Base-by-base conservation (phyloP, 768 basidiomycete species). In the Pholiota molesta region DNA sequence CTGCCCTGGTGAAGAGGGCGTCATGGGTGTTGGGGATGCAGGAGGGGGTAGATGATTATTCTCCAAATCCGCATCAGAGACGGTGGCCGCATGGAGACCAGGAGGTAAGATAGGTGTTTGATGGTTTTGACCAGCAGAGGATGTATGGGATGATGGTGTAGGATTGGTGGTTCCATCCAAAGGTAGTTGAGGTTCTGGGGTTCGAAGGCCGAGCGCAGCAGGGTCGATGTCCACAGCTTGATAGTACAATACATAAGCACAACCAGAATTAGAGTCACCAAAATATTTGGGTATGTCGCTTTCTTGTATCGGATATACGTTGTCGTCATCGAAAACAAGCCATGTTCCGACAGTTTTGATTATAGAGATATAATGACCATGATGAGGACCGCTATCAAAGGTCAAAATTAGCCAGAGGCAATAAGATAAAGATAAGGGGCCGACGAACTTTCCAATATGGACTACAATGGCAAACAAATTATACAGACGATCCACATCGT, bases 241-340 rank as follows among this genome's bases (percentile, higher is more conserved):
- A 75, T 99, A 99, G 77, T 97, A 99, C 39, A 99, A 82, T 26
- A 99, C 95, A 73, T 99, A 99, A 19, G 97, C 97, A 45, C 91
- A 89, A 37, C 96, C 96, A 1, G 88, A 80, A 68, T 86, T 84
- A 13, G 83, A 91, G 71, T 99, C 97, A 64, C 97, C 97, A 74
- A 95, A 99, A 76, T 97, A 99, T 71, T 90, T 91, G 55, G 88
- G 83, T 62, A 99, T 96, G 64, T 99, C 97, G 53, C 79, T 80
- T 74, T 99, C 97, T 66, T 90, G 86, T 70, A 99, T 90, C 1
- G 89, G 79, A 49, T 90, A 91, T 56, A 99, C 94, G 62, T 86
- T 91, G 67, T 97, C 94, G 74, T 99, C 97, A 76, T 99, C 97
- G 68, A 98, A 99, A 53, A 97, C 82, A 62, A 94, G 81, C 97